Conservation (phyloP, 225 moss, liverwort and hornwort genomes). For the Takakia lepidozioides region DNA sequence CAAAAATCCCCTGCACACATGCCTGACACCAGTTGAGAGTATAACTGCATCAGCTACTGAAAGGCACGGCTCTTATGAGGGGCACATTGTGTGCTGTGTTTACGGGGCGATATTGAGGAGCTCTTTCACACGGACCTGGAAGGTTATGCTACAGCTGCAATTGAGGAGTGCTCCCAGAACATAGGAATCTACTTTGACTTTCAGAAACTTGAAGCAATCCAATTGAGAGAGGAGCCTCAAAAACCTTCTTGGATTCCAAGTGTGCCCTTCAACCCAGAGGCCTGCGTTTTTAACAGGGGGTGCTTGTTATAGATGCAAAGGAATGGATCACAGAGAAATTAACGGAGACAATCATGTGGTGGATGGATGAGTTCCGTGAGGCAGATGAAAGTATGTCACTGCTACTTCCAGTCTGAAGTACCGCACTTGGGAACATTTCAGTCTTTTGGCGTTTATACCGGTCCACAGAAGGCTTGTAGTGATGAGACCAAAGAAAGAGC, state of each 20-base stretch:
- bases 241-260: constrained; percentile 54
- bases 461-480: too few species aligned
- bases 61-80: too few species aligned
- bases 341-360: constrained; percentile 77
- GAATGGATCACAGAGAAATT: constrained; percentile 64
- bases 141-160: constrained; percentile 71
- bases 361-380: constrained; percentile 77
- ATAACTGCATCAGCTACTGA: too few species aligned
- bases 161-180: constrained; percentile 82
- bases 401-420: too few species aligned
- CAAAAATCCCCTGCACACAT: too few species aligned
- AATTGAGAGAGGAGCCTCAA: constrained; percentile 23
- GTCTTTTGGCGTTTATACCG: too few species aligned
- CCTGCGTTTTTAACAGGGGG: constrained; percentile 82
- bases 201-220: constrained; percentile 51
- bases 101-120: constrained; percentile 75
- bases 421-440: too few species aligned
- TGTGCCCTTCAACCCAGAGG: constrained; percentile 39
- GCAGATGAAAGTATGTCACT: too few species aligned
- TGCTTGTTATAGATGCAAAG: constrained; percentile 58
- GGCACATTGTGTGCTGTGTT: too few species aligned
- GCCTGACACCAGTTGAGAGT: too few species aligned
- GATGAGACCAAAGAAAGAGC: too few species aligned
- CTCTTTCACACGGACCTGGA: constrained; percentile 50
- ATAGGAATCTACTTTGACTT: constrained; percentile 81